Conservation (phyloP, 352 stramenopile species). For the Pythium periplocum region DNA sequence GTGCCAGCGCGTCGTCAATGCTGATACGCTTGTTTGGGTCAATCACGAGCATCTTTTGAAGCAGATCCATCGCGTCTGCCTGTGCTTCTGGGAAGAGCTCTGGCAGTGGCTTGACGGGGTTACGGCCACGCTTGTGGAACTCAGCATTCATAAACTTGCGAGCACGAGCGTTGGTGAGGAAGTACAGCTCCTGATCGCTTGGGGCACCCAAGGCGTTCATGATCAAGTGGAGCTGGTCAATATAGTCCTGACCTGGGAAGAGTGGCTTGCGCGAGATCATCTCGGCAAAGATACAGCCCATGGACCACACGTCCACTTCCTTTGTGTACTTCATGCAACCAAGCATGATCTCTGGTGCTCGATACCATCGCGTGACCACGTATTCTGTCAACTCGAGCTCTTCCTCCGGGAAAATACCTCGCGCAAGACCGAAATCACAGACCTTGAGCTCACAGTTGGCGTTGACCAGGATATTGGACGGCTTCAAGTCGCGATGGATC, state of each 20-base stretch:
- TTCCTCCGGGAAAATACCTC: conserved; percentile 79
- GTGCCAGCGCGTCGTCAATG: conserved; percentile 88
- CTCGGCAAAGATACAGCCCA: conserved; percentile 99
- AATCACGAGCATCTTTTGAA: conserved; percentile 91
- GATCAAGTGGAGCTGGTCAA: conserved; percentile 96
- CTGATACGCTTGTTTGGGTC: conserved; percentile 89
- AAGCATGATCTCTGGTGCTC: conserved; percentile 71
- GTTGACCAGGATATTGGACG: conserved; percentile 96
- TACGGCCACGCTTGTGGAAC: conserved; percentile 62
- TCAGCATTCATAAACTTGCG: conserved; percentile 85
- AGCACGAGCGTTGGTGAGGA: conserved; percentile 91
- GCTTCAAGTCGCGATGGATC: conserved; percentile 96
- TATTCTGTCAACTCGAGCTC: conserved; percentile 71
- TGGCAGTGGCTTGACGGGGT: conserved; percentile 56
- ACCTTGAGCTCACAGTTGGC: conserved; percentile 89
- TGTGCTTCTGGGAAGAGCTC: conserved; percentile 72
- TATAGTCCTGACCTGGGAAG: conserved; percentile 94
- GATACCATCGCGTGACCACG: conserved; percentile 76
- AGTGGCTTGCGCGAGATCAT: conserved; percentile 97
- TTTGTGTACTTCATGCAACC: conserved; percentile 85
- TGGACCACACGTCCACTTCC: conserved; percentile 92
- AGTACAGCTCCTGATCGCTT: conserved; percentile 92
- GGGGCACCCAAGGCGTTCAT: conserved; percentile 95
- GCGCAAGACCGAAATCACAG: conserved; percentile 85
- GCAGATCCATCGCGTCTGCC: conserved; percentile 73